Conservation (phyloP, 306 rosid species). For the Cicer bijugum region DNA sequence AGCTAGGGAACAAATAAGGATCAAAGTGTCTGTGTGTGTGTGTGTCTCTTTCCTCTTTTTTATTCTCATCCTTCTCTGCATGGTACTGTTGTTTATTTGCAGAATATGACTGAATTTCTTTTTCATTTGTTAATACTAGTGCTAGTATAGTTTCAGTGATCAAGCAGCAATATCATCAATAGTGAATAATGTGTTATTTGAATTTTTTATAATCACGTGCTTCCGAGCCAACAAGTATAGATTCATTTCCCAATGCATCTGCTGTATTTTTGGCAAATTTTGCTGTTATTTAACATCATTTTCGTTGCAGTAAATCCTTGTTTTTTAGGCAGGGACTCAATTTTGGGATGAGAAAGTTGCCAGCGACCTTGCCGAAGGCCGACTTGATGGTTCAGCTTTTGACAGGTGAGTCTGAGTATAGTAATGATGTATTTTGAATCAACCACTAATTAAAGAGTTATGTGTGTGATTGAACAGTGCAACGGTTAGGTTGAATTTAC, state of each 20-base stretch:
- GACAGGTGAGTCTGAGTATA: conserved; percentile 68
- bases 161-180: conserved; percentile 27
- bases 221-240: conserved; percentile 5
- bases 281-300: conserved; percentile 36
- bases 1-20: conserved; percentile 25
- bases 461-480: conserved; percentile 3
- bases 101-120: conserved; percentile 13
- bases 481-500: conserved; percentile 28
- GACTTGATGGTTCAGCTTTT: conserved; percentile 83
- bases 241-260: conserved; percentile 8
- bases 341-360: conserved; percentile 99
- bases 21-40: background rate
- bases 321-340: conserved; percentile 90
- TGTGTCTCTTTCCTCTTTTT: background rate
- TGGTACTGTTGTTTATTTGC: background rate
- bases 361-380: conserved; percentile 77
- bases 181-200: conserved; percentile 5
- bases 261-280: conserved; percentile 1
- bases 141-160: background rate
- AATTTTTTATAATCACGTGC: background rate
- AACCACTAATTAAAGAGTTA: conserved; percentile 27
- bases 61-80: conserved; percentile 13
- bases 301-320: conserved; percentile 39
- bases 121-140: conserved; percentile 24
- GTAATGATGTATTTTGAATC: conserved; percentile 12